phyloP scores from a whole-genome alignment of 352 stramenopile genomes.

The Phytophthora chlamydospora region DNA sequence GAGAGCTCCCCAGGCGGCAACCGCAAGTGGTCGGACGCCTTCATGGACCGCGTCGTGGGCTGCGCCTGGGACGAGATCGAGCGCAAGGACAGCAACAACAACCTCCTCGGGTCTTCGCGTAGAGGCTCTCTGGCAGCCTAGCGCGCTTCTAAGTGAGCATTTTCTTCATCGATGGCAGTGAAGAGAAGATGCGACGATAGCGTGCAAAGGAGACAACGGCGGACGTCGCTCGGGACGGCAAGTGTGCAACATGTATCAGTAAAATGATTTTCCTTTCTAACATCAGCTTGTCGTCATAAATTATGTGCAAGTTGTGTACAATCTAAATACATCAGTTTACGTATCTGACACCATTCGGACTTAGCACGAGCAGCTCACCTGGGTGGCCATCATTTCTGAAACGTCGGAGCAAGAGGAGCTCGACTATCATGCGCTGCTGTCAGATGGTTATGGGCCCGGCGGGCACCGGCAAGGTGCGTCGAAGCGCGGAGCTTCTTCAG shows the following conservation, averaged over 20 bases:
- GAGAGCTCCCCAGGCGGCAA: slow-evolving; percentile 21
- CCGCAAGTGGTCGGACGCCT: slow-evolving; percentile 60
- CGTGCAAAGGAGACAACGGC: slow-evolving; percentile 7
- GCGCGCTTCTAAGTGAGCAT: slow-evolving; percentile 8
- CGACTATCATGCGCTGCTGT: slow-evolving; percentile 80
- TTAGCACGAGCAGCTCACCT: slow-evolving; percentile 5
- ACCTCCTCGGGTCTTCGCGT: slow-evolving; percentile 30
- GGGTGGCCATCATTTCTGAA: slow-evolving; percentile 29
- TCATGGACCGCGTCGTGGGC: slow-evolving; percentile 67
- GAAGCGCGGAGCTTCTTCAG: background rate
- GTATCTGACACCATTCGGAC: slow-evolving; percentile 4
- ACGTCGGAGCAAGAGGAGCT: slow-evolving; percentile 21
- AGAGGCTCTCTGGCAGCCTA: slow-evolving; percentile 44
- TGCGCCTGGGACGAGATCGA: slow-evolving; percentile 73
- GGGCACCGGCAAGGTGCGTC: slow-evolving; percentile 88
- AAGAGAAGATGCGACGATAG: slow-evolving; percentile 11
- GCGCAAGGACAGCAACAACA: slow-evolving; percentile 34
- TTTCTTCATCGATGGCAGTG: slow-evolving; percentile 31
- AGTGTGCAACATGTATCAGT: slow-evolving; percentile 34
- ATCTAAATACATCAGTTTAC: background rate
- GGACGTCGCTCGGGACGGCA: slow-evolving; percentile 20
- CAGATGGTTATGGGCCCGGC: slow-evolving; percentile 93
- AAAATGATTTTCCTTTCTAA: too few species aligned
- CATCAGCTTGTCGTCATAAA: slow-evolving; percentile 1
- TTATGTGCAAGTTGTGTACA: slow-evolving; percentile 1